phyloP scores from a whole-genome alignment of 1,284 basidiomycete species.

The Leucoagaricus sp. region DNA sequence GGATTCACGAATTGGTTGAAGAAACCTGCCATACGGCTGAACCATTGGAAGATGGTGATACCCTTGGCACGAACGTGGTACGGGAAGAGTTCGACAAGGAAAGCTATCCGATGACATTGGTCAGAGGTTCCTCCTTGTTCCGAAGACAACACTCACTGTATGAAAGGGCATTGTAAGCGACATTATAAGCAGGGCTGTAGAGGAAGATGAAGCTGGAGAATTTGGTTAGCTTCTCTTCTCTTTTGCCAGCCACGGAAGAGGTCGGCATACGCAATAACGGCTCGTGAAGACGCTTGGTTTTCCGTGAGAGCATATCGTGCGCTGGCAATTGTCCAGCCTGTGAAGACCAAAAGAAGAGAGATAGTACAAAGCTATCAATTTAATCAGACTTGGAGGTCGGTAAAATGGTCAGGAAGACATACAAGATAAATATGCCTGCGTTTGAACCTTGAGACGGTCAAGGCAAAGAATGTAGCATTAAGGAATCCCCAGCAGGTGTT shows the following conservation, averaged over 20 bases:
- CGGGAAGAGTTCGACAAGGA: slow-evolving; percentile 53
- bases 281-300: slow-evolving; percentile 45
- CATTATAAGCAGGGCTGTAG: slow-evolving; percentile 51
- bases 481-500: slow-evolving; percentile 56
- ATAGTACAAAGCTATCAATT: slow-evolving; percentile 41
- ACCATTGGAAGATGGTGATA: slow-evolving; percentile 51
- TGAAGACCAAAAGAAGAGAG: slow-evolving; percentile 51
- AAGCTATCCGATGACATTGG: slow-evolving; percentile 35
- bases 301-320: slow-evolving; percentile 45
- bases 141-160: slow-evolving; percentile 37
- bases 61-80: slow-evolving; percentile 52
- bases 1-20: slow-evolving; percentile 65
- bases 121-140: neutral
- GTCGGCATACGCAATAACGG: slow-evolving; percentile 48
- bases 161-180: slow-evolving; percentile 49
- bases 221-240: slow-evolving; percentile 12
- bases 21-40: slow-evolving; percentile 50
- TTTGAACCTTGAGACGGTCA: slow-evolving; percentile 48
- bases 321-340: slow-evolving; percentile 53
- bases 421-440: slow-evolving; percentile 53
- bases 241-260: neutral
- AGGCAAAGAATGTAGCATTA: slow-evolving; percentile 50
- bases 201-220: slow-evolving; percentile 58
- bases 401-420: too few relatives aligned
- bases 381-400: too few relatives aligned